Percentiles rank a stretch among this genome's conserved stretches.
phyloP scores from a whole-genome alignment of 78 protist genomes.

The Planoprotostelium fungivorum region DNA sequence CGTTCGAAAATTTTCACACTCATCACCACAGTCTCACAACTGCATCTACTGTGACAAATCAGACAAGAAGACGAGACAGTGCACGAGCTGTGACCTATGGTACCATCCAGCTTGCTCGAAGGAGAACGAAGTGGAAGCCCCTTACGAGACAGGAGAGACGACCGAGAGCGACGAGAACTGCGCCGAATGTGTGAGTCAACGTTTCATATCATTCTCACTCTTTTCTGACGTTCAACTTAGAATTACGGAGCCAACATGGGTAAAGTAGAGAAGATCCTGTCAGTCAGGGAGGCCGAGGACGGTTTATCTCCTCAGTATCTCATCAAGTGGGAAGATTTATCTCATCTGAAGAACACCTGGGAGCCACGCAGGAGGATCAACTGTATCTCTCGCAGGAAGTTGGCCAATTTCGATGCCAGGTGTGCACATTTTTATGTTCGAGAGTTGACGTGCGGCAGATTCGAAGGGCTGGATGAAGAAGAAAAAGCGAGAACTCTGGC shows the following conservation, averaged over 20 bases:
- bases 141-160: not conserved
- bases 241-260: not conserved
- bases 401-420: not conserved
- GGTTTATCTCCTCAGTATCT: slow-evolving; percentile 4
- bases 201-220: not conserved
- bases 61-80: not conserved
- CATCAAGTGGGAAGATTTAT: slow-evolving; percentile 68
- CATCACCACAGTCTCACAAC: not conserved
- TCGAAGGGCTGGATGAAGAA: not conserved
- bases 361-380: slow-evolving; percentile 12
- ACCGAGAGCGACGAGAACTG: not conserved
- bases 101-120: not conserved
- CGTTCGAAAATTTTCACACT: too few species aligned
- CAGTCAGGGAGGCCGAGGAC: not conserved
- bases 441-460: too few species aligned
- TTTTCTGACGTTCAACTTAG: not conserved
- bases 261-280: not conserved
- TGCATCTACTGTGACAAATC: not conserved
- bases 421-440: not conserved
- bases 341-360: slow-evolving; percentile 74
- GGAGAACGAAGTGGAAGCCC: not conserved
- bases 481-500: not conserved
- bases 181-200: not conserved
- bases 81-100: not conserved
- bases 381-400: not conserved